Percentiles rank a stretch among this genome's conserved stretches.
Conservation (phyloP, 176 grass and related monocot species). For the Dactylis glomerata region DNA sequence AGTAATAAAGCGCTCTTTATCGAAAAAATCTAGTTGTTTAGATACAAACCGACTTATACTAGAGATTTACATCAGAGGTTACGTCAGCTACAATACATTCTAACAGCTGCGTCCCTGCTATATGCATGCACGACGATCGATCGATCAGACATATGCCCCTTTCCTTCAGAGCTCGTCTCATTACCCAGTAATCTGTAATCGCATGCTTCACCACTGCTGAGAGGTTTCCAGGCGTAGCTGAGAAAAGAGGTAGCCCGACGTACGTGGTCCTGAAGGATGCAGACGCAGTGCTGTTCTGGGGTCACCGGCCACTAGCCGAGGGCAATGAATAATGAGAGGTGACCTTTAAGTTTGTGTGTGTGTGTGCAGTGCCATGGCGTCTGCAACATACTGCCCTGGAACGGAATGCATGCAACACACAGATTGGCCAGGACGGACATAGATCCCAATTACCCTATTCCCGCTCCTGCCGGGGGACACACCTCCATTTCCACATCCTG, state of each 20-base stretch:
- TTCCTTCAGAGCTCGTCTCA: slow-evolving; percentile 12
- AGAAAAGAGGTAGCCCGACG: background rate
- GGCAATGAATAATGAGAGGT: background rate
- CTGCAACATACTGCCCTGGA: background rate
- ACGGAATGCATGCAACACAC: background rate
- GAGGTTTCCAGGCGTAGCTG: background rate
- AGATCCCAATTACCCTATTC: background rate
- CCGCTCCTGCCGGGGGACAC: background rate
- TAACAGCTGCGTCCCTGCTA: slow-evolving; percentile 6
- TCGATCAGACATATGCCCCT: background rate
- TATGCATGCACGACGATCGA: slow-evolving; percentile 29
- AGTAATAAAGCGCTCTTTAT: too few species aligned
- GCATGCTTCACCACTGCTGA: slow-evolving; percentile 27
- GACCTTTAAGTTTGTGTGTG: background rate
- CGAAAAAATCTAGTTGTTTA: too few species aligned
- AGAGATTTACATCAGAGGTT: too few species aligned
- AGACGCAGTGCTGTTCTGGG: background rate
- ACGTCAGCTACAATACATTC: too few species aligned
- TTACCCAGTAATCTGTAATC: background rate
- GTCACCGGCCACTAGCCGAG: slow-evolving; percentile 18
- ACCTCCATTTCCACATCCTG: background rate
- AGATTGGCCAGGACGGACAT: background rate
- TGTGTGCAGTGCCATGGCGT: background rate
- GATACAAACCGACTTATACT: too few species aligned
- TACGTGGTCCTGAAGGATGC: slow-evolving; percentile 27